Conservation (phyloP, 148 eudicot genomes). For the Chenopodium suecicum region DNA sequence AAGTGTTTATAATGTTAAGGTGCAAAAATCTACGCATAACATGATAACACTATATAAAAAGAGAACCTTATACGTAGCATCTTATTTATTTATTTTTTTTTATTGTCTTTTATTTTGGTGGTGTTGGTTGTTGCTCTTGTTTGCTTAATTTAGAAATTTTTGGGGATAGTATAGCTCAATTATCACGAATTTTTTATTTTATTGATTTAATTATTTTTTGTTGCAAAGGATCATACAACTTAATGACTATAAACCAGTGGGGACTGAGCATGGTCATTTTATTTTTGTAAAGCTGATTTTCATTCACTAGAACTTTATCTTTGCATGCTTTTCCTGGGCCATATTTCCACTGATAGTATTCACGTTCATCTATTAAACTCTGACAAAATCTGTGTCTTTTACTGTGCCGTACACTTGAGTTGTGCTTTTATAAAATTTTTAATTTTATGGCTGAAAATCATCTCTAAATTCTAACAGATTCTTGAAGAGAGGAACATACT, state of each 20-base stretch:
- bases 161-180: too few relatives aligned
- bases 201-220: too few relatives aligned
- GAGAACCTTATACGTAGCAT: not conserved
- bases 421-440: not conserved
- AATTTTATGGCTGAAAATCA: not conserved
- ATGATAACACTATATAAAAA: too few relatives aligned
- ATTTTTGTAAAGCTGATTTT: not conserved
- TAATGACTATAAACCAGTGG: not conserved
- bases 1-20: too few relatives aligned
- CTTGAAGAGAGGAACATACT: not conserved
- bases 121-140: not conserved
- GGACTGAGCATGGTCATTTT: not conserved
- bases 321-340: not conserved
- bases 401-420: not conserved
- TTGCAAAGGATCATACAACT: too few relatives aligned
- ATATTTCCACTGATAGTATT: not conserved
- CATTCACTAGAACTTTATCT: not conserved
- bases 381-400: not conserved
- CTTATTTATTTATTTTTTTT: too few relatives aligned
- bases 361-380: not conserved
- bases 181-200: too few relatives aligned
- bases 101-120: too few relatives aligned
- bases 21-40: too few relatives aligned
- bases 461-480: not conserved
- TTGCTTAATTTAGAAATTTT: not conserved